phyloP scores from a whole-genome alignment of 2,329 filamentous ascomycete species.

The Trichoderma simmonsii region DNA sequence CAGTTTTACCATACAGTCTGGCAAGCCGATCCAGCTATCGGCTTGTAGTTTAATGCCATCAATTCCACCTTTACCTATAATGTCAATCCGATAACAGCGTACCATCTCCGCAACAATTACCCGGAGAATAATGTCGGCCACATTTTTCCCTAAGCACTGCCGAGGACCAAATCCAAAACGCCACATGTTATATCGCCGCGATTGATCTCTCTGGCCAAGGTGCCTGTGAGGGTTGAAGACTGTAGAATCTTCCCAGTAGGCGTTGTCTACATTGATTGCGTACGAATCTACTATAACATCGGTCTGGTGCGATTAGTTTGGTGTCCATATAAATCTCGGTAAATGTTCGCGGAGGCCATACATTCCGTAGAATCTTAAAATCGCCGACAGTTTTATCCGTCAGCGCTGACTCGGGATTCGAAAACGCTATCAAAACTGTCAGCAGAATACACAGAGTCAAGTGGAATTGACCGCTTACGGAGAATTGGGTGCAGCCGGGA shows the following conservation, averaged over 20 bases:
- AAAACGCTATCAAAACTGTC: neutral
- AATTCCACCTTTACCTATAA: neutral
- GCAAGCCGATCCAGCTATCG: conserved; percentile 18
- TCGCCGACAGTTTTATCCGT: neutral
- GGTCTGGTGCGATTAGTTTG: neutral
- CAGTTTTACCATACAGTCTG: neutral
- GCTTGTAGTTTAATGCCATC: conserved; percentile 2
- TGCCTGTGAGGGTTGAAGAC: neutral
- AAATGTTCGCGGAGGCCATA: neutral
- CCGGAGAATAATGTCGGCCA: conserved; percentile 10
- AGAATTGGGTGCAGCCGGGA: conserved; percentile 17
- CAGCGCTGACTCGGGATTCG: neutral
- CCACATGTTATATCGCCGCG: conserved; percentile 16
- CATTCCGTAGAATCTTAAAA: neutral
- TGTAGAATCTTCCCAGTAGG: conserved; percentile 10
- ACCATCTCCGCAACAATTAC: conserved; percentile 2
- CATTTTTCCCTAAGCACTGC: conserved; percentile 12
- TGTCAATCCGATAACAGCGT: neutral
- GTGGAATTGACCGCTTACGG: neutral
- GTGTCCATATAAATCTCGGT: neutral
- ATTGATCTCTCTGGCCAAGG: neutral
- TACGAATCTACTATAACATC: conserved; percentile 19
- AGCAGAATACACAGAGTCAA: neutral
- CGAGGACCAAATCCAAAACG: conserved; percentile 18
- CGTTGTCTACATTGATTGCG: conserved; percentile 17